Evolutionary conservation across 164 flowering plant species (phyloP), one percentile per base, ranked within the genome.

Genomic region (Kalanchoe fedtschenkoi): DNA sequence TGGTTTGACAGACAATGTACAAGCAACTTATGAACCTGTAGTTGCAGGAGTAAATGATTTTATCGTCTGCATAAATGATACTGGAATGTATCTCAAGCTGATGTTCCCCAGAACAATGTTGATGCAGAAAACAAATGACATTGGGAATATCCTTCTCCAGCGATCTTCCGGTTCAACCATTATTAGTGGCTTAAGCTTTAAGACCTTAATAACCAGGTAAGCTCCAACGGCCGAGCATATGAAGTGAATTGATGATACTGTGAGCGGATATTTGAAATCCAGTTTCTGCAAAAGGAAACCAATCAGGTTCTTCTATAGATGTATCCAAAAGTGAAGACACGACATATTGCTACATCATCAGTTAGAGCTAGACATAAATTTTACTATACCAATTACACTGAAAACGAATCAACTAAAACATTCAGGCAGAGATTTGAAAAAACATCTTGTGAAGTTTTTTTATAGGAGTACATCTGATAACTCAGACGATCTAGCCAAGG

Each of bases 21-120:
- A 82, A 66, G 24, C 5, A 44, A 44, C 1, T 44, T n/a, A 51
- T 17, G 11, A 56, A 92, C 98, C 98, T 81, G 98, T 92, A 59
- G 98, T 92, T 68, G 98, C 98, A 65, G 98, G 98, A 66, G 96
- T 92, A 70, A 92, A 92, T 0, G 98, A 92, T 75, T 92, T 92
- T 61, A 92, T 89, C 9, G 98, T 92, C 75, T 92, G 98, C 98
- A 92, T 92, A 70, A 92, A 92, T 26, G 98, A 92, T 55, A 92
- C 98, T 43, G 98, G 98, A 64, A 92, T 89, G 72, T 84, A 92
- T 8, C 98, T 83, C 29, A 92, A 75, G 83, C 98, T 92, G 60
- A 89, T 90, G 75, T 93, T 93, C 56, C 98, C 98, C 76, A 93
- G 59, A 35, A 90, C 97, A 64, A 93, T 93, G 77, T 93, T 93